These are phyloP conservation scores for Candida ipomoeae DNA, from an alignment of 805 yeast genomes.

Conservation along the genomic window DNA sequence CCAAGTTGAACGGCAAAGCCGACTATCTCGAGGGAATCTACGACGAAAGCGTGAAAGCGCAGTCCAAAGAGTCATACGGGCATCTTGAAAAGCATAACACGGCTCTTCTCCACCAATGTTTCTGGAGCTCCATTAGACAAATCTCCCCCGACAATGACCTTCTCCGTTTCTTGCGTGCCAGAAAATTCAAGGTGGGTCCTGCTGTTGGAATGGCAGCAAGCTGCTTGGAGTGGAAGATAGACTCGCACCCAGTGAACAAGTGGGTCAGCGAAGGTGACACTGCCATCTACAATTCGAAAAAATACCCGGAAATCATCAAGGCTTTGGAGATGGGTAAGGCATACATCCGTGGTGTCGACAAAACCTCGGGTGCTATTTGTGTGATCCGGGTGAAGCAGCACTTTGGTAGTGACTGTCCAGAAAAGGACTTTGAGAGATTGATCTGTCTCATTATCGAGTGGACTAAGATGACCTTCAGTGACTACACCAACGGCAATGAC, in stretches of 20 bases:
- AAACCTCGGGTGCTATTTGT: conserved; percentile 15
- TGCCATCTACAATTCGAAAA: conserved; percentile 5
- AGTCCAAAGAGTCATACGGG: conserved; percentile 6
- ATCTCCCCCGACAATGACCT: conserved; percentile 16
- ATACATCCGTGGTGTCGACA: conserved; percentile 16
- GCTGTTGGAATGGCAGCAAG: conserved; percentile 13
- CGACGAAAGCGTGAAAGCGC: conserved; percentile 11
- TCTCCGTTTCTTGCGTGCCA: conserved; percentile 18
- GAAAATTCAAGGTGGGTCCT: conserved; percentile 15
- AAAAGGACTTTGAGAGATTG: conserved; percentile 18
- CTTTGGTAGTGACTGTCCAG: conserved; percentile 23
- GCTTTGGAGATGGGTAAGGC: conserved; percentile 17
- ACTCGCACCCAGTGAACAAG: conserved; percentile 22
- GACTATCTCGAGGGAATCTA: conserved; percentile 7
- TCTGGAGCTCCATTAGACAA: conserved; percentile 13
- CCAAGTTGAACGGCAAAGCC: conserved; percentile 11
- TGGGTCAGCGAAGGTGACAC: conserved; percentile 19
- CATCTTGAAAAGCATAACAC: conserved; percentile 10
- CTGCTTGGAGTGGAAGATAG: conserved; percentile 16
- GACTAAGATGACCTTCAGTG: conserved; percentile 41
- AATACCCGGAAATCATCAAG: conserved; percentile 16
- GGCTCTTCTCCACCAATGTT: conserved; percentile 15
- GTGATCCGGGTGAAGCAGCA: conserved; percentile 21
- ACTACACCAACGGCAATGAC: conserved; percentile 13
- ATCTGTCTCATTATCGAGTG: conserved; percentile 18